phyloP scores from a whole-genome alignment of 2,329 filamentous ascomycete species.

The Colletotrichum sidae region DNA sequence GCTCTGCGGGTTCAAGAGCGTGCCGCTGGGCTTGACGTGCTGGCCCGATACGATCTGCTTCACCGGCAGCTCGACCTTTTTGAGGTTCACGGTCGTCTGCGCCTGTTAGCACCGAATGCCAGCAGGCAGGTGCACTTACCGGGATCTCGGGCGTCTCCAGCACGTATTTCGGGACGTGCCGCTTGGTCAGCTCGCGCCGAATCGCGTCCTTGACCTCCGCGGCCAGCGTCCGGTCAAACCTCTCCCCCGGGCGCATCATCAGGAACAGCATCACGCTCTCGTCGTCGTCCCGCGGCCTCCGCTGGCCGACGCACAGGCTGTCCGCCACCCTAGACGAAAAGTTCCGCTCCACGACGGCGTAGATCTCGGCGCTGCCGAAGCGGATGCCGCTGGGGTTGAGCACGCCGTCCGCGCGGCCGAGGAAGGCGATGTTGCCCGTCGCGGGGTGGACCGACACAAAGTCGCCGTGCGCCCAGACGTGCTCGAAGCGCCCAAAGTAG shows the following conservation, averaged over 20 bases:
- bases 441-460: conserved; percentile 78
- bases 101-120: neutral
- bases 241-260: conserved; percentile 66
- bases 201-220: conserved; percentile 73
- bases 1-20: conserved; percentile 80
- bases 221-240: conserved; percentile 67
- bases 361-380: conserved; percentile 85
- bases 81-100: conserved; percentile 85
- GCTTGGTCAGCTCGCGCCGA: conserved; percentile 72
- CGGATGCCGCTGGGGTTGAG: conserved; percentile 83
- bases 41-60: conserved; percentile 86
- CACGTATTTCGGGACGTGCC: conserved; percentile 82
- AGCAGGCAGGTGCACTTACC: conserved; percentile 58
- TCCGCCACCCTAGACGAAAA: conserved; percentile 75
- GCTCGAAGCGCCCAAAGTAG: conserved; percentile 71
- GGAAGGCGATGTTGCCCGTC: conserved; percentile 74
- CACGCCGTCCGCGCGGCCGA: conserved; percentile 81
- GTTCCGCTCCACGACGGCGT: conserved; percentile 75
- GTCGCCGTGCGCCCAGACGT: conserved; percentile 87
- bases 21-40: conserved; percentile 79
- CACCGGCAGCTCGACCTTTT: conserved; percentile 87
- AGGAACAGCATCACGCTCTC: conserved; percentile 68
- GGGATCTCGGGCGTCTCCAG: conserved; percentile 87
- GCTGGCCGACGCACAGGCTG: conserved; percentile 83
- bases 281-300: conserved; percentile 67